Evolutionary conservation across 2,329 filamentous ascomycete species (phyloP), one percentile per base, ranked within the genome.

Genomic region (Beauveria pseudobassiana): DNA sequence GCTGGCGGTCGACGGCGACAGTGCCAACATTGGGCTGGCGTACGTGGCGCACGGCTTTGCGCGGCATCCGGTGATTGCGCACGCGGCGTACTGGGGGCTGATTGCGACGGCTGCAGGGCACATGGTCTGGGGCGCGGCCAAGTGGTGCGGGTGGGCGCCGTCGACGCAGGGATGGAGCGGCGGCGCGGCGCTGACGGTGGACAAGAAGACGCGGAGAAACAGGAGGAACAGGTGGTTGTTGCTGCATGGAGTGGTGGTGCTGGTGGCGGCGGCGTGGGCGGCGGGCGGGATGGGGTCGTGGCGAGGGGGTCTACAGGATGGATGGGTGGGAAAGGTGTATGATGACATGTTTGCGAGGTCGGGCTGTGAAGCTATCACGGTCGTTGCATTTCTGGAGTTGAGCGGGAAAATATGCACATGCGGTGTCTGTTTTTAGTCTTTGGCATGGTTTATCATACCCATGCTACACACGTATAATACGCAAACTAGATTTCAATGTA

Each of bases 1-100:
- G 2, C 74, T 93, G 40, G 78, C 84, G 30, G 82, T 91, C 50
- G 90, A 96, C 59, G 93, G 93, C 7, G 91, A 93, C 63, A 92
- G 87, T 69, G 90, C 90, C n/a, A 88, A 93, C 59, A 87, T 97
- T 46, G 90, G 90, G 0, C 78, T 98, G 14, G 87, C 85, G 14
- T 98, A 90, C 72, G 87, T 97, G 8, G 85, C 87, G 14, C 93
- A 98, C 74, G 91, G 90, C 3, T 95, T 97, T 70, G 86, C 89
- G 34, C 82, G 84, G 16, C 87, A 90, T 68, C 86, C 87, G 0
- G 66, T 80, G 1, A 72, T 88, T 9, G 85, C 89, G n/a, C 88
- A 86, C 72, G 67, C 81, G 1, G 87, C 88, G 1, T 96, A 96
- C 72, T 69, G 78, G 1, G 81, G 86, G 1, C 78, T 97, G 54